Conservation (phyloP, 768 basidiomycete genomes). For the Rhodocollybia butyracea region DNA sequence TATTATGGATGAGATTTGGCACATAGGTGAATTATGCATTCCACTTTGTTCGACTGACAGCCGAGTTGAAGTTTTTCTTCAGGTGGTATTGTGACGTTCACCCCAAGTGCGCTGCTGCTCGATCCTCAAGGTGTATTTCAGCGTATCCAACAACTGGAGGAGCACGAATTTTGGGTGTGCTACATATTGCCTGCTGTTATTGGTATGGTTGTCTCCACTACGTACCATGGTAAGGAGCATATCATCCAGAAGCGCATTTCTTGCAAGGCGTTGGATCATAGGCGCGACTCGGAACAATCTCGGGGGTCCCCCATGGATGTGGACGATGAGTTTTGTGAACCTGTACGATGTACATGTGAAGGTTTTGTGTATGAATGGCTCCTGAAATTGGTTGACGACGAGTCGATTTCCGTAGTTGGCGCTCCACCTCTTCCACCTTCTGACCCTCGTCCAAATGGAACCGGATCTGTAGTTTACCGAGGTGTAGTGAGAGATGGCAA, state of each 20-base stretch:
- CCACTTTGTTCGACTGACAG: not conserved
- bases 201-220: slow-evolving; percentile 47
- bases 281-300: not conserved
- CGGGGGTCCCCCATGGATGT: slow-evolving; percentile 39
- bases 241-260: not conserved
- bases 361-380: slow-evolving; percentile 37
- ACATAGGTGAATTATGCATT: slow-evolving; percentile 42
- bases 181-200: slow-evolving; percentile 66
- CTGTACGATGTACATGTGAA: slow-evolving; percentile 1
- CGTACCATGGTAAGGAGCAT: slow-evolving; percentile 21
- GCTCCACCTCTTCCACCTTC: slow-evolving; percentile 35
- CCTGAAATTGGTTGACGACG: slow-evolving; percentile 50
- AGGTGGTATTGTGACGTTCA: slow-evolving; percentile 78
- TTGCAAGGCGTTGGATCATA: not conserved
- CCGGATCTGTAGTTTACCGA: not conserved
- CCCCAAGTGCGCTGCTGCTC: slow-evolving; percentile 53
- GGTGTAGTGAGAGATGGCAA: not conserved
- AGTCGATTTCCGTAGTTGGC: slow-evolving; percentile 50
- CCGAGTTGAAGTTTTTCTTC: not conserved
- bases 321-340: slow-evolving; percentile 11
- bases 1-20: slow-evolving; percentile 57
- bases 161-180: slow-evolving; percentile 66
- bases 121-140: slow-evolving; percentile 47
- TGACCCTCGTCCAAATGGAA: not conserved
- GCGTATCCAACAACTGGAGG: slow-evolving; percentile 46